Evolutionary conservation across 495 filamentous ascomycete species (phyloP).

Genomic region (Aspergillus saccharolyticus): DNA sequence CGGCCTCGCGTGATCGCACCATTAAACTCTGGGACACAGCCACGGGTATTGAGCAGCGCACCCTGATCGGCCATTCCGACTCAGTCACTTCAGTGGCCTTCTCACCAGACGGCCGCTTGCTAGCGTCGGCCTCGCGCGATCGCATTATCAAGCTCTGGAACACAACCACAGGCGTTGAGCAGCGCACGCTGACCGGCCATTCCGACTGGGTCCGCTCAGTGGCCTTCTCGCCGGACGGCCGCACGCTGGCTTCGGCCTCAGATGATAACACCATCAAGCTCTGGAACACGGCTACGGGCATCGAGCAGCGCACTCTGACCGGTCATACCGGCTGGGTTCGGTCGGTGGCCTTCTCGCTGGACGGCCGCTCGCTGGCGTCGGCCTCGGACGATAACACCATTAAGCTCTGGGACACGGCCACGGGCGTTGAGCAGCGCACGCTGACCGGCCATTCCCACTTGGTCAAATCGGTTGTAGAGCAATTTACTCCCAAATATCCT

Average conservation of each 20-base stretch:
- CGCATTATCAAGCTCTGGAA: slow-evolving; percentile 13
- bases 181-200: background rate
- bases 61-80: background rate
- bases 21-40: slow-evolving; percentile 24
- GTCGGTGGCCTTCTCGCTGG: background rate
- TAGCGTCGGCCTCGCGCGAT: slow-evolving; percentile 11
- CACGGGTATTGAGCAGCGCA: background rate
- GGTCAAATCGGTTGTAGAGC: too few species aligned
- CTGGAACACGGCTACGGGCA: slow-evolving; percentile 2
- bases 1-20: background rate
- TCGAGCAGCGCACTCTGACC: background rate
- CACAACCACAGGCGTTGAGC: background rate
- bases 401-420: too few species aligned
- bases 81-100: background rate
- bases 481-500: background rate
- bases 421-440: too few species aligned
- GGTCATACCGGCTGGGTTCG: background rate
- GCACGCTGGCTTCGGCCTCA: slow-evolving; percentile 10
- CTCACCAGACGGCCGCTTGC: slow-evolving; percentile 10
- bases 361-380: too few species aligned
- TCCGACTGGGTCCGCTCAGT: background rate
- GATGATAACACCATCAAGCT: slow-evolving; percentile 19
- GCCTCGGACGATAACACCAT: too few species aligned
- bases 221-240: slow-evolving; percentile 3
- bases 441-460: too few species aligned